A percentile compares a stretch with the other conserved stretches of the same genome.
These are phyloP conservation scores for Bocquillonia castaneifolia DNA, from an alignment of 441 rosid genomes.

Conservation along the genomic window DNA sequence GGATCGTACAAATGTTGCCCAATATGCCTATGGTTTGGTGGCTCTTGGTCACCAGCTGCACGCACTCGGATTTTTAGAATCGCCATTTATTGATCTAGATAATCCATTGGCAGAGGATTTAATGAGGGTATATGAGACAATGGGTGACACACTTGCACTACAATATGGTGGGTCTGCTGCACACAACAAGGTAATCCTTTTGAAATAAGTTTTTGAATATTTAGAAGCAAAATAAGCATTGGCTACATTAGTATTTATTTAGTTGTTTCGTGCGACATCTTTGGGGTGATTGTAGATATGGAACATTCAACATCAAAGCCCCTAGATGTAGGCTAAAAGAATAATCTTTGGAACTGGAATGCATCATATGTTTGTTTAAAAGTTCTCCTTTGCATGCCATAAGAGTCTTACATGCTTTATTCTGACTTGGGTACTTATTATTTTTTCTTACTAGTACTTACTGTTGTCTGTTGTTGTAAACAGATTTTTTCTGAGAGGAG, in stretches of 20 bases:
- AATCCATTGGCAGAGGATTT: constrained; percentile 78
- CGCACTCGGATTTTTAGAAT: constrained; percentile 62
- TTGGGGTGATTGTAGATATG: too few relatives aligned
- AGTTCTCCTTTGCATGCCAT: background rate
- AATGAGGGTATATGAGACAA: constrained; percentile 81
- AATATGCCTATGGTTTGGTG: constrained; percentile 92
- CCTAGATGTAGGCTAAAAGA: background rate
- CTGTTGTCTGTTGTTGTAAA: background rate
- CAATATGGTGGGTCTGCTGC: constrained; percentile 99
- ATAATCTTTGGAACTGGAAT: background rate
- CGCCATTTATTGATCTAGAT: constrained; percentile 62
- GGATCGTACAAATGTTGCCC: constrained; percentile 99
- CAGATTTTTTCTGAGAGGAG: constrained; percentile 93
- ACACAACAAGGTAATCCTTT: constrained; percentile 75
- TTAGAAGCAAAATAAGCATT: too few relatives aligned
- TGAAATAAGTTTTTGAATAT: too few relatives aligned
- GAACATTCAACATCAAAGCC: background rate
- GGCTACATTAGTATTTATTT: too few relatives aligned
- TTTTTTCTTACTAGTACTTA: background rate
- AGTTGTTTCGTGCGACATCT: too few relatives aligned
- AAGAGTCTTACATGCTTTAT: background rate
- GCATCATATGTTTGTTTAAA: too few relatives aligned
- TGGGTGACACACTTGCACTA: constrained; percentile 99
- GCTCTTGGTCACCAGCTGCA: constrained; percentile 86
- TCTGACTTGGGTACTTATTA: background rate